Conservation (phyloP, 345 rosid genomes). For the Mangifera indica region DNA sequence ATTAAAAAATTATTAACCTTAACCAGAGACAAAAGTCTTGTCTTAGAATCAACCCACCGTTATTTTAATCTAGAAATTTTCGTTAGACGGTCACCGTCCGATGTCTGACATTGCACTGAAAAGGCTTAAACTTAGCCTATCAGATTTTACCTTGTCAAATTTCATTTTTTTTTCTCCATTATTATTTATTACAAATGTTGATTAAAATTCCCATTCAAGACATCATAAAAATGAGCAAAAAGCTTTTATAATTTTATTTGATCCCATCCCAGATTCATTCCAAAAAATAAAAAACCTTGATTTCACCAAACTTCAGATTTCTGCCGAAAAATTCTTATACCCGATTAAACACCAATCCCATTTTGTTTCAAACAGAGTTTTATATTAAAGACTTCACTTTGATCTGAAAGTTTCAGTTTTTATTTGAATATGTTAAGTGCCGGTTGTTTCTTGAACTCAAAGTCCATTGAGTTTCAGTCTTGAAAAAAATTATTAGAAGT, state of each 20-base stretch:
- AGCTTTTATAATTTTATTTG: not conserved
- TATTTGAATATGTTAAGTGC: not conserved
- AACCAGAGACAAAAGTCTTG: slow-evolving; percentile 13
- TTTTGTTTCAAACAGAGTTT: not conserved
- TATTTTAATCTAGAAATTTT: not conserved
- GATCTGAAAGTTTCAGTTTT: slow-evolving; percentile 17
- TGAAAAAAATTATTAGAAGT: not conserved
- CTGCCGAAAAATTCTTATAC: slow-evolving; percentile 20
- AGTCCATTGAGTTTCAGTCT: not conserved
- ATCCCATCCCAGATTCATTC: slow-evolving; percentile 26
- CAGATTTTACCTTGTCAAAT: not conserved
- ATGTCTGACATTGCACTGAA: slow-evolving; percentile 15
- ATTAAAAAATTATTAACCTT: not conserved
- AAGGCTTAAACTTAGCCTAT: slow-evolving; percentile 12
- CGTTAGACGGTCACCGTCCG: slow-evolving; percentile 15
- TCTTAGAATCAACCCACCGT: not conserved
- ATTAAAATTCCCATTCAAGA: not conserved
- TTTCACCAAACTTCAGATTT: slow-evolving; percentile 15
- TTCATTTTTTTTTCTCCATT: not conserved
- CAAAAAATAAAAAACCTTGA: slow-evolving; percentile 11
- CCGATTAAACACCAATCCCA: slow-evolving; percentile 38
- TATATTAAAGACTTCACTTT: slow-evolving; percentile 10
- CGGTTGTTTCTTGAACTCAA: not conserved
- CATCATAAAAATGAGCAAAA: slow-evolving; percentile 6
- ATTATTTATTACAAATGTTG: not conserved